Evolutionary conservation across 1,284 basidiomycete species (phyloP), one percentile per base, ranked within the genome.

Genomic region (Thecaphora thlaspeos): DNA sequence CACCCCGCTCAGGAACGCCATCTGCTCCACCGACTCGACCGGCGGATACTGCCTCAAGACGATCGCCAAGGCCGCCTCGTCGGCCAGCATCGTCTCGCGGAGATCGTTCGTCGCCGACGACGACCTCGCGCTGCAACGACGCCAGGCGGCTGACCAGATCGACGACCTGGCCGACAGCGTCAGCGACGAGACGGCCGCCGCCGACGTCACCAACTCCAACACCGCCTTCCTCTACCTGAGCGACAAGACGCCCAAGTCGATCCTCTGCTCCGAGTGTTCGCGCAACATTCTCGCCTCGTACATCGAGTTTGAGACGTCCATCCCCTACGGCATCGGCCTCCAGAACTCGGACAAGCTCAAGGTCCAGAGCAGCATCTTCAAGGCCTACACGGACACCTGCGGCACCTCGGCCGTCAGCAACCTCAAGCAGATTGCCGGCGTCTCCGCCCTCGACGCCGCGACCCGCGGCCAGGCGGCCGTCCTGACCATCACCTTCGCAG

Each of bases 151-250:
- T 4, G 22, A 41, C 5, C 43, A 61, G 42, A 43, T 61, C 30
- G 46, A 37, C 44, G 44, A 46, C n/a, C 19, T 15, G 5, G n/a
- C 37, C n/a, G 34, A 38, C 10, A 47, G 34, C 47, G 56, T 56
- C 48, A 46, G 48, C 14, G 51, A 54, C 34, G 43, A 51, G 15
- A 46, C 51, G 32, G 53, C 47, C 7, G 45, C 39, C 26, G 48
- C 30, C n/a, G 28, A 38, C 28, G 19, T 24, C 36, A 19, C 48
- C 19, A 54, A 51, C 49, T 60, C 55, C 39, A 73, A 73, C 56
- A 59, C 71, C 41, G 71, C 71, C 45, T 73, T 71, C 57, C 55
- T 73, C 43, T 73, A 71, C 54, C 57, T 73, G 48, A 59, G 66
- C 15, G 61, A 64, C 0, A 48, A 32, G 5, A 48, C 51, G 21